Conservation (phyloP, 306 rosid genomes). For the Vigna angularis region DNA sequence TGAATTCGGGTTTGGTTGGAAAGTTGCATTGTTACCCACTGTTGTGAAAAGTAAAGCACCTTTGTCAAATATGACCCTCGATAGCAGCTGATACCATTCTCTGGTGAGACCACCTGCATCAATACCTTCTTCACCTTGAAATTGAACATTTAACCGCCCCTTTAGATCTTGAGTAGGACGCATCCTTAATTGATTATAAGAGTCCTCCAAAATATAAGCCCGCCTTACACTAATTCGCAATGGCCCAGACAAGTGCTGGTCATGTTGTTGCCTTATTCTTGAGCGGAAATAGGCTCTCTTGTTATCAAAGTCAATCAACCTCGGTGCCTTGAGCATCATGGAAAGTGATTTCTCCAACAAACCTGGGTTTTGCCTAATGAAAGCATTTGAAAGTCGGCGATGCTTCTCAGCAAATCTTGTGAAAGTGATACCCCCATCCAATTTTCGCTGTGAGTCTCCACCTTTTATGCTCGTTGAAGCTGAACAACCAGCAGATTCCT, state of each 20-base stretch:
- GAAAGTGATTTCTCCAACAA: constrained; percentile 95
- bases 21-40: constrained; percentile 92
- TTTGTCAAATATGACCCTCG: constrained; percentile 97
- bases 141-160: constrained; percentile 93
- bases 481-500: constrained; percentile 81
- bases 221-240: constrained; percentile 90
- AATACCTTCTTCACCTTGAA: constrained; percentile 99
- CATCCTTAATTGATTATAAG: constrained; percentile 94
- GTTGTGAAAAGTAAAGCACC: constrained; percentile 97
- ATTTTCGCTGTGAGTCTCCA: constrained; percentile 72
- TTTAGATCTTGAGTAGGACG: constrained; percentile 89
- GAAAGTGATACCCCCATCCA: constrained; percentile 81
- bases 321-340: constrained; percentile 95
- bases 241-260: constrained; percentile 89
- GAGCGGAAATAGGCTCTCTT: constrained; percentile 95
- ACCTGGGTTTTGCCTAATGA: constrained; percentile 94
- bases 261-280: constrained; percentile 96
- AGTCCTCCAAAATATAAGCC: constrained; percentile 97
- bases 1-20: constrained; percentile 99
- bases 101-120: constrained; percentile 99
- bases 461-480: constrained; percentile 49
- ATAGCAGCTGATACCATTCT: constrained; percentile 97
- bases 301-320: constrained; percentile 96
- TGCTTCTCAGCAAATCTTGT: constrained; percentile 97
- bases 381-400: constrained; percentile 94